Evolutionary conservation across 1,139 yeast genomes (phyloP).

Genomic region (Candida sojae): DNA sequence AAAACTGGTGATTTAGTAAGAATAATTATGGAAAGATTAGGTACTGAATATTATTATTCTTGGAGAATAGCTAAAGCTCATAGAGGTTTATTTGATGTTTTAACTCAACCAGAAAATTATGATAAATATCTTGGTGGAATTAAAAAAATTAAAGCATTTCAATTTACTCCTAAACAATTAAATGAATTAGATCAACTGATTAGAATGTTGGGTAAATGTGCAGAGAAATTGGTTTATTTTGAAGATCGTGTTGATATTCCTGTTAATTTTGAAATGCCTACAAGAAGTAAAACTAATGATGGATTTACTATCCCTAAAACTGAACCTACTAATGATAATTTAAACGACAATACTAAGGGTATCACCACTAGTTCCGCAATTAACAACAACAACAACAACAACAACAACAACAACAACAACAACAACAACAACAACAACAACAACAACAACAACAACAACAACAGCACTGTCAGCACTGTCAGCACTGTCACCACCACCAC

Average conservation of each 20-base stretch:
- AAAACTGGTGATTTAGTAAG: conserved; percentile 39
- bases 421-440: neutral
- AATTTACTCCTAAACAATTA: conserved; percentile 24
- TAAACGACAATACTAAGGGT: neutral
- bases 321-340: neutral
- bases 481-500: neutral
- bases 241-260: conserved; percentile 7
- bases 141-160: conserved; percentile 13
- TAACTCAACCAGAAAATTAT: conserved; percentile 33
- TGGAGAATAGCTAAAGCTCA: conserved; percentile 54
- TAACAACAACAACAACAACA: neutral
- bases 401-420: neutral
- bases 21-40: conserved; percentile 34
- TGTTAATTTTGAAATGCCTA: neutral
- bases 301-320: conserved; percentile 1
- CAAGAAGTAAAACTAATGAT: neutral
- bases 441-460: neutral
- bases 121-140: conserved; percentile 18
- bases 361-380: neutral
- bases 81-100: conserved; percentile 28
- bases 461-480: no score
- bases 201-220: conserved; percentile 8
- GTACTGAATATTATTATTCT: conserved; percentile 49
- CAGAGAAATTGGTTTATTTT: conserved; percentile 10
- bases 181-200: conserved; percentile 22